Base-by-base conservation (phyloP, 2,329 filamentous ascomycete species). In the Gliomastix tumulicola region DNA sequence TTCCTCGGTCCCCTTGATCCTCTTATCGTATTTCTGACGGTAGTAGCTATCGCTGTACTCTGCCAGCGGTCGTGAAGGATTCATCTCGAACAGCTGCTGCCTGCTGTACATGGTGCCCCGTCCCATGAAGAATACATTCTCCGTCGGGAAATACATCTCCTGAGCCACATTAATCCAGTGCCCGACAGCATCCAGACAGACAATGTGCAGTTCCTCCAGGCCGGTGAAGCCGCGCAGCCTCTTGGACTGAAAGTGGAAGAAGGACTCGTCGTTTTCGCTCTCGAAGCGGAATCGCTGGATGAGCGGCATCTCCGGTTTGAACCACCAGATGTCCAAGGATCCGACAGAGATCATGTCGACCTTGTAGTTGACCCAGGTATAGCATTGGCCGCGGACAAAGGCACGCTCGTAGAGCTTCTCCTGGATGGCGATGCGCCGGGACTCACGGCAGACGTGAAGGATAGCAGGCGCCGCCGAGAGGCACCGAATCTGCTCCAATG, bases 271-370 rank as follows among this genome's bases (percentile, higher is more conserved):
- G 16, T 31, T 31, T 10, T 21, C 28, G 16, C 27, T 22, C 28
- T 31, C 35, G 35, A 37, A 31, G 27, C 35, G 35, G 19, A 37
- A 37, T 12, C 35, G 28, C 28, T 37, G 27, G 19, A 37, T 37
- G 12, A 37, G 28, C 15, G 16, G 6, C 28, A 6, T 37, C 27
- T 37, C 35, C 11, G 21, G 3, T 19, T 21, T 15, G 19, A 31
- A 15, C 27, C 35, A 37, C 19, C 11, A 31, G 28, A 17, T 19
- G 4, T 4, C 19, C n/a, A 31, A 12, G 15, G 35, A 21, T 12
- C 12, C 17, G 28, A 31, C 22, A 19, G 28, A 37, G 18, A 37
- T 31, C 25, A 37, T 22, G 28, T 37, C 28, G 12, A 17, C 9
- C 12, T 31, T 28, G 18, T 19, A 37, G 21, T 37, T 37, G 7